Base-by-base conservation (phyloP, 306 rosid species). In the Cicer pinnatifidum region DNA sequence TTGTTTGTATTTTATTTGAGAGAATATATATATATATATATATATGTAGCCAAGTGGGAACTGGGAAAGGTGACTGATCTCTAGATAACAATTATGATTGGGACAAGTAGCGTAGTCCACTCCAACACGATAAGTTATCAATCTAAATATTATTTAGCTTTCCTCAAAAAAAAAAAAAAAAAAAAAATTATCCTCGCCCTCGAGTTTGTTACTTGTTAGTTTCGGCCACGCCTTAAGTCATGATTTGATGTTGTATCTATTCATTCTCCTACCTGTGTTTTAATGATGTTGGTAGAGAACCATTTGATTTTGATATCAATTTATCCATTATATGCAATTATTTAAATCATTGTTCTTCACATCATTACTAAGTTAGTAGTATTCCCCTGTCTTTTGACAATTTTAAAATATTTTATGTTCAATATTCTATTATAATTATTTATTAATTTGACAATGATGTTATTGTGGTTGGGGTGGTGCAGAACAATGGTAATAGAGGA, bases 401-500 rank as follows among this genome's bases (percentile, higher is more conserved):
- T 56, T 4, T 52, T 19, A 3, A 8, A 54, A 17, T 28, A 28
- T 28, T 28, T 28, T 28, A 28, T 28, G 35, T 28, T 28, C 35
- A 28, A 28, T 28, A 28, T 28, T 28, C 35, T 28, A 28, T 3
- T 17, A 19, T 19, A 20, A 53, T 1, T 6, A 9, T 53, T 28
- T 28, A 28, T 23, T 54, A 40, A 74, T 54, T 23, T 56, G 58
- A 41, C 9, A 15, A 6, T 81, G 70, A 70, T 15, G 40, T 60
- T 72, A 37, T 7, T 75, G 44, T 15, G 85, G 73, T 82, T 23
- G 33, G 33, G 33, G 33, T 74, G 85, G 73, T 82, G 85, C 89
- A 91, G 87, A 84, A 75, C 47, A 79, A 81, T 67, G 81, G 76
- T 16, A 13, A 51, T 33, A 61, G 80, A 46, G 87, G 82, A 16